phyloP scores from a whole-genome alignment of 257 asterid species.

The Nicotiana attenuata region DNA sequence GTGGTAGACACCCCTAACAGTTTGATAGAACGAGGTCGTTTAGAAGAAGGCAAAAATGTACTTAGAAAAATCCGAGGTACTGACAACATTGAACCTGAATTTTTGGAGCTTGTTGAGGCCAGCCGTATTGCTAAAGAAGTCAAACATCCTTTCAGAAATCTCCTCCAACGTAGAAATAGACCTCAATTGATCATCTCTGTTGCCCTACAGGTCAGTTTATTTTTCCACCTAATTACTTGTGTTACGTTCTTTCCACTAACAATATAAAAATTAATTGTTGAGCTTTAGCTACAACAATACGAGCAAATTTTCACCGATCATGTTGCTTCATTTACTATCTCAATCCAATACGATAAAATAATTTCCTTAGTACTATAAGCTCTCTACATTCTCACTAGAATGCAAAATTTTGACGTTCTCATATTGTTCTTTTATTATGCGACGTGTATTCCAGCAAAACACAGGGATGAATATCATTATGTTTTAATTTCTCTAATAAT shows the following conservation, averaged over 20 bases:
- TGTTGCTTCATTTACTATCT: background rate
- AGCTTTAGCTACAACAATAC: too few species aligned
- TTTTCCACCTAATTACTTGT: background rate
- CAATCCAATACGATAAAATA: background rate
- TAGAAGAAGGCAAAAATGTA: conserved; percentile 71
- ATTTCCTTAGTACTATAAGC: background rate
- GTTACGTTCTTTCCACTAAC: background rate
- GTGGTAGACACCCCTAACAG: conserved; percentile 90
- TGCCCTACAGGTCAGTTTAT: conserved; percentile 50
- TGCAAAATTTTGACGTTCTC: background rate
- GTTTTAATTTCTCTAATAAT: conserved; percentile 23
- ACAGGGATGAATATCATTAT: conserved; percentile 74
- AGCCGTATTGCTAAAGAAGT: conserved; percentile 76
- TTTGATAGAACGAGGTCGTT: conserved; percentile 65
- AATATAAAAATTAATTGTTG: too few species aligned
- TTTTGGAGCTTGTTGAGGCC: conserved; percentile 68
- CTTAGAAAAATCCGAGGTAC: conserved; percentile 74
- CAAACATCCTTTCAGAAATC: conserved; percentile 80
- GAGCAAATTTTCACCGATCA: too few species aligned
- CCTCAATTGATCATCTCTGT: conserved; percentile 75
- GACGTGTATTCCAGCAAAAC: conserved; percentile 67
- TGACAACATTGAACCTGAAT: conserved; percentile 72
- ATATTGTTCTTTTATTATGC: background rate
- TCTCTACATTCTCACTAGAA: too few species aligned
- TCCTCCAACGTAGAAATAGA: conserved; percentile 66